Conservation (phyloP, 2,329 filamentous ascomycete genomes). For the Pseudopithomyces maydicus region DNA sequence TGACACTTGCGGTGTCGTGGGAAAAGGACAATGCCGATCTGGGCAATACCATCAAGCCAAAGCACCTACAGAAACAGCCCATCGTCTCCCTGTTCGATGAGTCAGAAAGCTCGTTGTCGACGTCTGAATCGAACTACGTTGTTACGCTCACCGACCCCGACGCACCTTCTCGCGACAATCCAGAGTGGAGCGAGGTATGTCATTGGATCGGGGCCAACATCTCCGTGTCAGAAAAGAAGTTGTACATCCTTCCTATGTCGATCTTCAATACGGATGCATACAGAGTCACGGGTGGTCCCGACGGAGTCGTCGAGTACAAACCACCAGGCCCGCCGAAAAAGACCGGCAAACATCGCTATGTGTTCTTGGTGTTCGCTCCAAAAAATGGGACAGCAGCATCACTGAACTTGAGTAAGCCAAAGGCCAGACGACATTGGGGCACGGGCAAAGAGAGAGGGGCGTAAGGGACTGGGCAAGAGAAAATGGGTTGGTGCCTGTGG, state of each 20-base stretch:
- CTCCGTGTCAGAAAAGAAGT: conserved; percentile 25
- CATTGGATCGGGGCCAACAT: conserved; percentile 58
- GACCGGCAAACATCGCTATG: conserved; percentile 63
- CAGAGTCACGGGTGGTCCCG: conserved; percentile 18
- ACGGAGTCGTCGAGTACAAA: conserved; percentile 56
- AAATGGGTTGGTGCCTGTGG: conserved; percentile 55
- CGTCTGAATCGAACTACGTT: conserved; percentile 49
- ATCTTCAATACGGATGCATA: conserved; percentile 20
- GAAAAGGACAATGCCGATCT: conserved; percentile 48
- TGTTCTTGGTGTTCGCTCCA: conserved; percentile 58
- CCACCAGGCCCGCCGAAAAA: conserved; percentile 60
- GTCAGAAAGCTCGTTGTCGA: conserved; percentile 16
- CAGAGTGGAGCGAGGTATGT: conserved; percentile 63
- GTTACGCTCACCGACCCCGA: conserved; percentile 63
- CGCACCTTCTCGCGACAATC: conserved; percentile 59
- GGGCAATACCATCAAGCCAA: conserved; percentile 60
- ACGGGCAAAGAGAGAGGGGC: conserved; percentile 55
- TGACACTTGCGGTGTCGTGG: conserved; percentile 57
- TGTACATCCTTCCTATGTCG: conserved; percentile 33
- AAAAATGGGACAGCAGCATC: conserved; percentile 50
- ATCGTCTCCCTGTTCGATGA: conserved; percentile 46
- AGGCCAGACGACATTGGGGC: conserved; percentile 61
- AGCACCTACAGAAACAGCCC: conserved; percentile 49
- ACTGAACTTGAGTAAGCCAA: conserved; percentile 52
- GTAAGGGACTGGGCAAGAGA: conserved; percentile 57